A percentile compares a stretch with the other conserved stretches of the same genome.
phyloP scores from a whole-genome alignment of 1,284 basidiomycete genomes.

The Rhodotorula sp. region DNA sequence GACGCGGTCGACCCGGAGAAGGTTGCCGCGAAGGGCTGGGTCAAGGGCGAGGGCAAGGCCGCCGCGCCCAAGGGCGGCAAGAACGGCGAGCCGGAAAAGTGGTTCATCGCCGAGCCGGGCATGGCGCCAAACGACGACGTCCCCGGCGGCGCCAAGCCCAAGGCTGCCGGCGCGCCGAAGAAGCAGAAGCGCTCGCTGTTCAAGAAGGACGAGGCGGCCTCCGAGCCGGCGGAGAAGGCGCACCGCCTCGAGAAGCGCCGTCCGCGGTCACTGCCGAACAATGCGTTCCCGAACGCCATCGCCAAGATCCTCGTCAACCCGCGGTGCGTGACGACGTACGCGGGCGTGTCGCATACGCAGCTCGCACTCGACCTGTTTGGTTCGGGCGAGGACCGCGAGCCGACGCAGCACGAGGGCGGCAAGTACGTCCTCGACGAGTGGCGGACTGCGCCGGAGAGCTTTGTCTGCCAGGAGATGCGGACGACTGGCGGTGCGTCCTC shows the following conservation, averaged over 20 bases:
- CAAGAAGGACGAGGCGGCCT: constrained; percentile 8
- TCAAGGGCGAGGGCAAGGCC: neutral
- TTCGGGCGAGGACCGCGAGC: constrained; percentile 63
- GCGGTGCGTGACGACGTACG: constrained; percentile 92
- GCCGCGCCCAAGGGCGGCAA: neutral
- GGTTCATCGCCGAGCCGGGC: neutral
- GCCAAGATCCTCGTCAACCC: constrained; percentile 85
- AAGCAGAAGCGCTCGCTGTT: constrained; percentile 18
- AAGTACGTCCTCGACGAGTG: constrained; percentile 84
- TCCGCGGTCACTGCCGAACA: constrained; percentile 70
- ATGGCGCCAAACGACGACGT: neutral
- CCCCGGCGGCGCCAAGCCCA: neutral
- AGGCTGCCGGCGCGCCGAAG: neutral
- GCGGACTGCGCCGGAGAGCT: constrained; percentile 89
- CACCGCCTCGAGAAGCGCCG: constrained; percentile 34
- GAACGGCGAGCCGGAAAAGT: too few species aligned
- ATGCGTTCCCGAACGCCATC: constrained; percentile 73
- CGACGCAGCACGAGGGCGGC: constrained; percentile 50
- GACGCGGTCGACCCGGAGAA: constrained; percentile 9
- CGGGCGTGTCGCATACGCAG: constrained; percentile 89
- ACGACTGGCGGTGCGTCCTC: constrained; percentile 45
- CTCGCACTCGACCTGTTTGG: constrained; percentile 89
- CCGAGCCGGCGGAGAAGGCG: neutral
- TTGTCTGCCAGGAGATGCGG: constrained; percentile 94
- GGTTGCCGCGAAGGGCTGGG: constrained; percentile 6